Evolutionary conservation across 139 green algal genomes (phyloP), one percentile per base, ranked within the genome.

Genomic region (Chlamydomonas sphaeroides): DNA sequence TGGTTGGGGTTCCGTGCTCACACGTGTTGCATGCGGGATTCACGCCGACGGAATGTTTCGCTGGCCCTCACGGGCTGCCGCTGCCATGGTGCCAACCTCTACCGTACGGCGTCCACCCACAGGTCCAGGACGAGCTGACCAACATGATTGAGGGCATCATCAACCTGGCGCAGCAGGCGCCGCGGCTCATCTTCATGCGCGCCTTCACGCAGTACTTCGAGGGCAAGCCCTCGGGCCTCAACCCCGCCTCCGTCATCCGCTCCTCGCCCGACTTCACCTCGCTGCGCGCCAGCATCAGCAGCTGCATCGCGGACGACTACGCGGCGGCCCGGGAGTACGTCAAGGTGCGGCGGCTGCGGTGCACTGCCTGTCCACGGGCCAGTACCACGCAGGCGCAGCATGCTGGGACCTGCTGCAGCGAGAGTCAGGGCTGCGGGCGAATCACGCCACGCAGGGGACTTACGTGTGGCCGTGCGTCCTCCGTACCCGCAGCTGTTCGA

Each of bases 151-250:
- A 96, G 79, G 91, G 91, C 68, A 83, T 91, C 32, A 81, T 90
- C 61, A 78, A 51, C 36, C 66, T 93, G 15, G 81, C 86, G 36
- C 88, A 92, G 80, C 88, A 88, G 68, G 84, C 88, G 4, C 94
- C 93, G 1, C 89, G 93, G 32, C 83, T 97, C 61, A 72, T 95
- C 35, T 94, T 93, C 85, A 94, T 93, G 89, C 92, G 91, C 48
- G 84, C 88, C 21, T 97, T 97, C 62, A 86, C 90, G 15, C 79
- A 86, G 51, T 93, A 92, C 69, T 95, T 95, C 78, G 87, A 93
- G 21, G 88, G 87, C 83, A 94, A 94, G 72, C 93, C 93, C 23
- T 89, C 87, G 6, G 90, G 87, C 41, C 85, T 94, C 53, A 94
- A 94, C 80, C 80, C 89, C 28, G 67, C 87, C 39, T 87, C 84